Base-by-base conservation (phyloP, 768 basidiomycete genomes). In the Serendipita vermifera region DNA sequence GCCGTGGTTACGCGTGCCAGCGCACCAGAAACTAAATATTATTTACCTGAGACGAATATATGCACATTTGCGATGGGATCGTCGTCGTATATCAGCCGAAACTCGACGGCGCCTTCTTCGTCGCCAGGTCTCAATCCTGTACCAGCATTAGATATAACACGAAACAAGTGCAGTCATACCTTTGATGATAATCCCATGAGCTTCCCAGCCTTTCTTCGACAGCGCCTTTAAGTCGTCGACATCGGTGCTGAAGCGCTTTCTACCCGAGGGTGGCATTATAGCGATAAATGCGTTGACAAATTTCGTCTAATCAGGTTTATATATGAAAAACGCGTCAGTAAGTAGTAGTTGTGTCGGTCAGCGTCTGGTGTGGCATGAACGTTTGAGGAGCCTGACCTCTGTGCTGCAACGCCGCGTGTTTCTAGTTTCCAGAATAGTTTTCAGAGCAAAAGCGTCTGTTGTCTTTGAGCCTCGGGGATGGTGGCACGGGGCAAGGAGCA, bases 81-180 rank as follows among this genome's bases (percentile, higher is more conserved):
- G 5, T 63, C 67, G 33, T 66, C 68, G 27, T 55, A 55, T n/a
- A 73, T 64, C 38, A 67, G 67, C 11, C 62, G 62, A 29, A 81
- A 68, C 54, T 80, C 74, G n/a, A 85, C 67, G n/a, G 75, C 72
- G 14, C 80, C 81, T 59, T 83, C 82, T 51, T 83, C 82, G 26
- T 83, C 81, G 26, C 81, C 81, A 24, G 71, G 40, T 27, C 68
- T 64, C n/a, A 81, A 63, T 53, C 66, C 82, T 85, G 62, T 11
- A 5, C 54, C 14, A 15, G 43, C 17, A 14, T 13, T 15, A 39
- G 14, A 24, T 38, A n/a, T 27, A 11, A 35, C 17, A 15, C 54
- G 6, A n/a, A 2, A n/a, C 9, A 51, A 56, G 17, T 5, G 14
- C 3, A 33, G 7, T 67, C 73, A 38, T 59, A 79, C 80, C 68